Conservation (phyloP, 441 rosid species). For the Caryocar brasiliense region DNA sequence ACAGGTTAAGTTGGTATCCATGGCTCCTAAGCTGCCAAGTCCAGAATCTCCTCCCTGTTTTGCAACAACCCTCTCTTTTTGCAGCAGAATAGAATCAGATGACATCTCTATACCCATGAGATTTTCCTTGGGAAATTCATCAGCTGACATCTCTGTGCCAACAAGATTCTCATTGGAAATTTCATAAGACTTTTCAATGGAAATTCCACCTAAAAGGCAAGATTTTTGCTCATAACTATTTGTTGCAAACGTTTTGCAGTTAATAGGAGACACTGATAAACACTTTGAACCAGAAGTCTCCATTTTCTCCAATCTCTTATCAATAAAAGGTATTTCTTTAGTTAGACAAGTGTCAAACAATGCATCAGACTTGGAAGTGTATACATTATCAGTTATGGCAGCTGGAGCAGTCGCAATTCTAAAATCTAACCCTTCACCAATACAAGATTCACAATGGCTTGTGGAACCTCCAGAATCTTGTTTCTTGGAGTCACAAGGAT, state of each 20-base stretch:
- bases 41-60: constrained; percentile 17
- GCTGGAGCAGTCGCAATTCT: constrained; percentile 11
- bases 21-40: constrained; percentile 8
- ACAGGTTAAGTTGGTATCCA: constrained; percentile 25
- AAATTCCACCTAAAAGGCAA: constrained; percentile 6
- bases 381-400: constrained; percentile 21
- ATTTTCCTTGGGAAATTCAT: constrained; percentile 16
- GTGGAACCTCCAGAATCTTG: constrained; percentile 28
- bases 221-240: constrained; percentile 3
- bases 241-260: constrained; percentile 8
- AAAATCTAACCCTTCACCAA: constrained; percentile 16
- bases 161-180: constrained; percentile 14
- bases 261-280: constrained; percentile 16
- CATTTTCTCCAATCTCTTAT: constrained; percentile 21
- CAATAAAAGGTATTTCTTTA: constrained; percentile 17
- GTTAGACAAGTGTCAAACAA: constrained; percentile 9
- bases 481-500: constrained; percentile 10
- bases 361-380: constrained; percentile 9
- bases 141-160: constrained; percentile 12
- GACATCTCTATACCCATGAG: constrained; percentile 11
- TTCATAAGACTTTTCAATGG: constrained; percentile 12
- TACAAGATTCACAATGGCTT: constrained; percentile 19
- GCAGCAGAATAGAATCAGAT: constrained; percentile 9
- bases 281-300: constrained; percentile 15
- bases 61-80: constrained; percentile 10